phyloP scores from a whole-genome alignment of 306 rosid species.

The Corylus heterophylla region DNA sequence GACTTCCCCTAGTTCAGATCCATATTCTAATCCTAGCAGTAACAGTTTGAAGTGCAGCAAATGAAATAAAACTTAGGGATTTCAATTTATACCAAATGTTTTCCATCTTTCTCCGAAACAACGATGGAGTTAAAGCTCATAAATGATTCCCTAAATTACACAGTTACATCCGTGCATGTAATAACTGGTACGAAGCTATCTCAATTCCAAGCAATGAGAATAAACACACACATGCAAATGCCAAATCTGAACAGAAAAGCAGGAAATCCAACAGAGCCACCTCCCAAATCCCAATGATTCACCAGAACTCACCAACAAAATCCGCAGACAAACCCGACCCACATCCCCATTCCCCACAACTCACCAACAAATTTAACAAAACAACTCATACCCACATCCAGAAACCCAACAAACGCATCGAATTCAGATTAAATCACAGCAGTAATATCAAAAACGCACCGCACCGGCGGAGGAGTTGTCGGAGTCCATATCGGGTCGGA shows the following conservation, averaged over 20 bases:
- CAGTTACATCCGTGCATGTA: neutral
- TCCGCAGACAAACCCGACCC: neutral
- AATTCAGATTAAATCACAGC: neutral
- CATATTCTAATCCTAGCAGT: neutral
- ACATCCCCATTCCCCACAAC: neutral
- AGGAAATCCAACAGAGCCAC: neutral
- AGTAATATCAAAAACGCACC: conserved; percentile 37
- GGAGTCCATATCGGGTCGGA: conserved; percentile 66
- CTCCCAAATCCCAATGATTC: neutral
- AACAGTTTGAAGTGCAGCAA: neutral
- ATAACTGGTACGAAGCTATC: neutral
- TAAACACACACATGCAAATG: neutral
- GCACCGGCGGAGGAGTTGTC: conserved; percentile 79
- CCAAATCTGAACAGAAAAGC: neutral
- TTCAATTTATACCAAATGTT: neutral
- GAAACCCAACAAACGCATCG: neutral
- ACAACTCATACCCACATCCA: conserved; percentile 15
- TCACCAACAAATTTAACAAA: conserved; percentile 11
- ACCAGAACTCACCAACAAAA: conserved; percentile 5
- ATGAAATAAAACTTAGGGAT: too few relatives aligned
- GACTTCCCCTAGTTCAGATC: neutral
- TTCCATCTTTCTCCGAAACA: neutral
- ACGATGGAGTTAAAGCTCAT: neutral
- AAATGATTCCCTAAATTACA: neutral
- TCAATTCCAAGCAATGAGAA: neutral